Evolutionary conservation across 164 flowering plant genomes (phyloP).

Genomic region (Vitis rupestris): DNA sequence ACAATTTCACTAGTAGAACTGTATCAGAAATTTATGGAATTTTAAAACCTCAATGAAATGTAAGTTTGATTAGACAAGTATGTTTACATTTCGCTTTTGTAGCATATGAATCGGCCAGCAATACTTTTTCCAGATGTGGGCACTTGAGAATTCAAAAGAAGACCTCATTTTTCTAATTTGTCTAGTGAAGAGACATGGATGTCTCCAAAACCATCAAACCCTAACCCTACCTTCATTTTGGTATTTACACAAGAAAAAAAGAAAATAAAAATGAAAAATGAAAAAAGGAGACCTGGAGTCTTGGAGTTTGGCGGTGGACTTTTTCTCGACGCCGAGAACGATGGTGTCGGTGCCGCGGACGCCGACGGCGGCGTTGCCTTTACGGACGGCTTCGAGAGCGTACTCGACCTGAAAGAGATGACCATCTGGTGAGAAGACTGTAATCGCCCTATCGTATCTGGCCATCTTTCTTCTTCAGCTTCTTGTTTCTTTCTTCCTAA

Average conservation of each 20-base stretch:
- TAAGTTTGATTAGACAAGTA: no score
- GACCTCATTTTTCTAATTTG: no score
- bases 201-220: not conserved
- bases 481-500: not conserved
- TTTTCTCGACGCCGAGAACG: constrained; percentile 98
- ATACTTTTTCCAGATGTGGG: no score
- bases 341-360: constrained; percentile 87
- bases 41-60: no score
- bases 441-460: constrained; percentile 94
- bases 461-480: constrained; percentile 25
- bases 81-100: no score
- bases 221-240: not conserved
- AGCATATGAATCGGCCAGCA: no score
- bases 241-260: not conserved
- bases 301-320: constrained; percentile 87
- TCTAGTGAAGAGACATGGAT: no score
- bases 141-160: no score
- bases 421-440: constrained; percentile 98
- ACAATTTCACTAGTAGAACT: no score
- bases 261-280: constrained; percentile 1
- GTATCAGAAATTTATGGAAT: no score
- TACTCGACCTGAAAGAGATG: constrained; percentile 96
- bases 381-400: constrained; percentile 97
- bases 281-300: constrained; percentile 61
- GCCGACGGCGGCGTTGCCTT: constrained; percentile 99